Evolutionary conservation across 352 stramenopile genomes (phyloP), one percentile per base, ranked within the genome.

Genomic region (Bremia lactucae): DNA sequence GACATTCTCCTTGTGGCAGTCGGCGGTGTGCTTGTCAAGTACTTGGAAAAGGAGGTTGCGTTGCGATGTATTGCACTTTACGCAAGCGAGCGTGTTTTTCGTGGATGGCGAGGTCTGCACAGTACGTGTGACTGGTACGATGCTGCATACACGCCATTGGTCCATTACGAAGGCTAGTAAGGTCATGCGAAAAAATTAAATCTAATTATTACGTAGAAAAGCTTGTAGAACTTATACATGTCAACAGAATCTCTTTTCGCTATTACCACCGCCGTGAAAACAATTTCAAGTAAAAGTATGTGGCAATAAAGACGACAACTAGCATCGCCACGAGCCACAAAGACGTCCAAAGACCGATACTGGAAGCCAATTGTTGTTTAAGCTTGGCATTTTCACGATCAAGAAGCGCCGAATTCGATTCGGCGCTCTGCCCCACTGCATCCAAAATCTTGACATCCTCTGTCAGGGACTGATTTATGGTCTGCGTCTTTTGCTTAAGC

Each of bases 71-170:
- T 92, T 11, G 80, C 74, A 5, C 74, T 88, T 51, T 92, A 87
- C 36, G 76, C 72, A 21, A 65, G 53, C 15, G 71, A 87, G 37
- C 72, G 80, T 0, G 56, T 63, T 18, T 53, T 87, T 18, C 67
- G 72, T 2, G 80, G 80, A 11, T 92, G 80, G 80, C 61, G 73
- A 33, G 80, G 77, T 0, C 60, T 92, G 1, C 77, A 87, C 46
- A 92, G 77, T 1, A 92, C 80, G 4, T 78, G 77, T 29, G 80
- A 92, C 52, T 92, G 78, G 75, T 92, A 92, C 45, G 80, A 92
- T 52, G 68, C 76, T 23, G 76, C 80, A 7, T 90, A 89, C 59
- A 84, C 74, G 11, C 78, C 78, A 10, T 62, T 90, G 22, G 69
- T 83, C 14, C 72, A 87, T 53, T 63, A 85, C 29, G 76, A 87